Evolutionary conservation across 208 protist genomes (phyloP), one percentile per base, ranked within the genome.

Genomic region (Leptomonas pyrrhocoris): DNA sequence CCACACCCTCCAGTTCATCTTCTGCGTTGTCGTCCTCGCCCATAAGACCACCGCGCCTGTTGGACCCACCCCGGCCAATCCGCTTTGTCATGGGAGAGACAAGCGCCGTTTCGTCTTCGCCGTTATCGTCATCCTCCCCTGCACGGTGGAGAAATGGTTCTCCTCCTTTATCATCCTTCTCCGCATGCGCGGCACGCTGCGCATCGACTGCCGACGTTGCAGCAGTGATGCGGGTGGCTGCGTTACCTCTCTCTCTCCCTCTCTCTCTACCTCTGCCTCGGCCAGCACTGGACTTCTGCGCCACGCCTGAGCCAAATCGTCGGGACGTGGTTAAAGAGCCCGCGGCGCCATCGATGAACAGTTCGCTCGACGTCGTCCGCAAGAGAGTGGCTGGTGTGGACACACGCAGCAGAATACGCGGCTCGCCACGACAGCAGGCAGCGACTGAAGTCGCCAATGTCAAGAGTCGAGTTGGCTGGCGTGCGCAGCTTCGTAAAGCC

Each of bases 1-100:
- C 55, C 54, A 58, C 64, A 1, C n/a, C 69, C 43, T 53, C 64
- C 21, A 38, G 34, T 12, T 48, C 11, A 48, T 60, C 71, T 13
- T 50, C 67, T 40, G 21, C 51, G 45, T 27, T 54, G 6, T 73
- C 56, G 12, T 50, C 30, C 19, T 30, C 53, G 16, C 25, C 40
- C 43, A 48, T 12, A n/a, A n/a, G 16, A 12, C 43, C 43, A 12
- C 43, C 16, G 43, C 43, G 34, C 9, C 9, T 38, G 7, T 9
- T 38, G 3, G 34, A 9, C 3, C 34, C 9, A 9, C 34, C 3
- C 34, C 34, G 34, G 34, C 9, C 34, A 3, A 38, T 38, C 4
- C 43, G 43, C 18, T 12, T 48, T 12, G 43, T 48, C 16, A 48
- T 3, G 4, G 43, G 43, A 3, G 43, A 48, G 16, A 48, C 16